phyloP scores from a whole-genome alignment of 2,329 filamentous ascomycete species.

The Ascochyta viciae-villosae region DNA sequence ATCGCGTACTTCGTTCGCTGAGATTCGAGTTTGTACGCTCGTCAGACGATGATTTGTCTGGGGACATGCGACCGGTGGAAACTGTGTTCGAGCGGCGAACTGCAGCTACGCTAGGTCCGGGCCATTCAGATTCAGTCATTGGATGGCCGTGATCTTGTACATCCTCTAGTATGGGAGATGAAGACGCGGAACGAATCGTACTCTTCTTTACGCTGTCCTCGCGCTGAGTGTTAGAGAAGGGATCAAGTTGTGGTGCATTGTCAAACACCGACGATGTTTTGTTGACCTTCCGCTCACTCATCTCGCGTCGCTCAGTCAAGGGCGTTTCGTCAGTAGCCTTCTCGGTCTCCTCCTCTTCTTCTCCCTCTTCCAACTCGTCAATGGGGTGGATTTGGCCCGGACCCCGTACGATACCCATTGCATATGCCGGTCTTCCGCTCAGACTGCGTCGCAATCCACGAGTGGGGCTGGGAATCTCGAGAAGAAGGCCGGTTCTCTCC shows the following conservation, averaged over 20 bases:
- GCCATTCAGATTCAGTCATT: conserved; percentile 27
- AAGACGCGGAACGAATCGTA: conserved; percentile 31
- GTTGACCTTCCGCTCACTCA: conserved; percentile 30
- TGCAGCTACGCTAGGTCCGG: conserved; percentile 17
- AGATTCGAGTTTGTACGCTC: conserved; percentile 64
- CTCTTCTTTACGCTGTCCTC: conserved; percentile 33
- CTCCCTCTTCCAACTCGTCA: conserved; percentile 64
- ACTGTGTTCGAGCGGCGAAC: conserved; percentile 26
- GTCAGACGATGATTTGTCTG: conserved; percentile 53
- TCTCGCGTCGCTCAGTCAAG: conserved; percentile 30
- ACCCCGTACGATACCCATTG: conserved; percentile 58
- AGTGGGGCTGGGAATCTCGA: conserved; percentile 58
- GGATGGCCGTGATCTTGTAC: conserved; percentile 1
- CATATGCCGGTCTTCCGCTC: conserved; percentile 51
- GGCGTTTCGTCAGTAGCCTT: conserved; percentile 25
- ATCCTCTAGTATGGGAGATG: conserved; percentile 31
- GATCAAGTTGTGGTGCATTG: conserved; percentile 47
- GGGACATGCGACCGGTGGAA: conserved; percentile 51
- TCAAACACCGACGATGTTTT: conserved; percentile 34
- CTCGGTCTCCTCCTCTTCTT: conserved; percentile 27
- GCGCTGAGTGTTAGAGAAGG: conserved; percentile 50
- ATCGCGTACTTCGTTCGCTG: conserved; percentile 59
- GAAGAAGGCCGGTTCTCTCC: conserved; percentile 55
- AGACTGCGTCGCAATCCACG: conserved; percentile 54
- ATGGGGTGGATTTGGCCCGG: conserved; percentile 68